phyloP scores from a whole-genome alignment of 2,329 filamentous ascomycete species.

The Thermothelomyces thermophilus region DNA sequence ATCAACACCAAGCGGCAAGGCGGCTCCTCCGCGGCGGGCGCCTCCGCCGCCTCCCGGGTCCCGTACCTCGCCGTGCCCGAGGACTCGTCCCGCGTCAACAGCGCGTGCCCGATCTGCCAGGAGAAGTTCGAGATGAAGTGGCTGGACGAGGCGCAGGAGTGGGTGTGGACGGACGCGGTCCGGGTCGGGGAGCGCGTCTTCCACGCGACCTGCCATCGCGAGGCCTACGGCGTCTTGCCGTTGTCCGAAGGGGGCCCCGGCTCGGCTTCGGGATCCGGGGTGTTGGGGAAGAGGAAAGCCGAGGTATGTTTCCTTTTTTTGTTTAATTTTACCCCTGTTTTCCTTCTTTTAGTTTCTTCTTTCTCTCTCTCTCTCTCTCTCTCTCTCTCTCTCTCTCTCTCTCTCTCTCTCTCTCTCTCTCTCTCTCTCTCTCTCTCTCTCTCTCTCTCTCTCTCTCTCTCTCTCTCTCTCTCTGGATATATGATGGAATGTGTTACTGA shows the following conservation, averaged over 20 bases:
- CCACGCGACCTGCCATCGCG: constrained; percentile 82
- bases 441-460: too few relatives aligned
- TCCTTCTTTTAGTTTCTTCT: neutral
- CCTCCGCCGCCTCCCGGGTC: constrained; percentile 43
- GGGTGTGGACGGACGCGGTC: constrained; percentile 90
- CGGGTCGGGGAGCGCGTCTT: constrained; percentile 74
- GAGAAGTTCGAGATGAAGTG: constrained; percentile 90
- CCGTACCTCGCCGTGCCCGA: constrained; percentile 81
- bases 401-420: too few relatives aligned
- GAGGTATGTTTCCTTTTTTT: constrained; percentile 43
- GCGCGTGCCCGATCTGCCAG: constrained; percentile 86
- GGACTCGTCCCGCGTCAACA: constrained; percentile 65
- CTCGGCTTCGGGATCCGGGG: constrained; percentile 35
- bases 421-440: too few relatives aligned
- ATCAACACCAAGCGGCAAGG: neutral
- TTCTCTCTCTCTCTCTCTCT: too few relatives aligned
- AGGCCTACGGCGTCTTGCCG: constrained; percentile 43
- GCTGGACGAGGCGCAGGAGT: constrained; percentile 89
- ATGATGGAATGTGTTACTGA: neutral
- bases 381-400: too few relatives aligned
- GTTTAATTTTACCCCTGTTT: constrained; percentile 1
- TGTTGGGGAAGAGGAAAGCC: constrained; percentile 69
- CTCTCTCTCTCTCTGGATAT: too few relatives aligned
- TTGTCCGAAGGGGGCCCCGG: neutral
- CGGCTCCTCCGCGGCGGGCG: constrained; percentile 24